Evolutionary conservation across 805 yeast genomes (phyloP).

Genomic region (Starmerella vaccinii): DNA sequence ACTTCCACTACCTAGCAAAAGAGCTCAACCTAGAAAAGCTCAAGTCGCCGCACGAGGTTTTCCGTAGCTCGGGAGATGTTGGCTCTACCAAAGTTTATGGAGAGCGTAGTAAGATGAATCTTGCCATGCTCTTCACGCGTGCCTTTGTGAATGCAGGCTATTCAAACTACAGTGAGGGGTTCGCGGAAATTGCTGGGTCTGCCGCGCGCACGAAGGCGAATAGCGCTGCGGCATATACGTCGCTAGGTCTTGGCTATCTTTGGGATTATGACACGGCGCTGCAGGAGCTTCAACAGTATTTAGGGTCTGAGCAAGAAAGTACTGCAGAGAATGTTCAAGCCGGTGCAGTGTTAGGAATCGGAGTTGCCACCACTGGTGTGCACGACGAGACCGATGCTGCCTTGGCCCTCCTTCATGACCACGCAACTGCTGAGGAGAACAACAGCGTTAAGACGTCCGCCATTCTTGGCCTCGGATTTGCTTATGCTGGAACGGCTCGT

Average conservation of each 20-base stretch:
- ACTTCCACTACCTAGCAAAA: conserved; percentile 66
- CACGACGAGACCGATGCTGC: conserved; percentile 96
- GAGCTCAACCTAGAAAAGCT: conserved; percentile 85
- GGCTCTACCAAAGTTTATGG: conserved; percentile 16
- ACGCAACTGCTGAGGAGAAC: conserved; percentile 44
- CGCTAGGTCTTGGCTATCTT: conserved; percentile 77
- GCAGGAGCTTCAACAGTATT: conserved; percentile 77
- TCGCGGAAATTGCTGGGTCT: conserved; percentile 41
- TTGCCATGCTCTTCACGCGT: conserved; percentile 91
- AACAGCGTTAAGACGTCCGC: conserved; percentile 57
- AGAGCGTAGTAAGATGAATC: conserved; percentile 89
- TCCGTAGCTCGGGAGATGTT: conserved; percentile 74
- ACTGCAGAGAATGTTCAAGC: conserved; percentile 49
- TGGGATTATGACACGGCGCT: conserved; percentile 89
- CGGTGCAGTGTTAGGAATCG: conserved; percentile 93
- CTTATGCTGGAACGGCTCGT: conserved; percentile 89
- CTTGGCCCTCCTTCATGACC: conserved; percentile 68
- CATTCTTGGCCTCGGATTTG: conserved; percentile 82
- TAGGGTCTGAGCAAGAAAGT: conserved; percentile 66
- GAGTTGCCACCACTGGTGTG: conserved; percentile 81
- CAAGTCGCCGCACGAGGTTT: conserved; percentile 88
- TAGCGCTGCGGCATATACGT: conserved; percentile 83
- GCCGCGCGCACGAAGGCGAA: conserved; percentile 12
- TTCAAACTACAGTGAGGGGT: conserved; percentile 55
- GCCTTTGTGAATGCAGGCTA: conserved; percentile 86